A percentile compares a stretch with the other conserved stretches of the same genome.
Evolutionary conservation across 2,329 filamentous ascomycete species (phyloP).

Genomic region (Coleophoma crateriformis): DNA sequence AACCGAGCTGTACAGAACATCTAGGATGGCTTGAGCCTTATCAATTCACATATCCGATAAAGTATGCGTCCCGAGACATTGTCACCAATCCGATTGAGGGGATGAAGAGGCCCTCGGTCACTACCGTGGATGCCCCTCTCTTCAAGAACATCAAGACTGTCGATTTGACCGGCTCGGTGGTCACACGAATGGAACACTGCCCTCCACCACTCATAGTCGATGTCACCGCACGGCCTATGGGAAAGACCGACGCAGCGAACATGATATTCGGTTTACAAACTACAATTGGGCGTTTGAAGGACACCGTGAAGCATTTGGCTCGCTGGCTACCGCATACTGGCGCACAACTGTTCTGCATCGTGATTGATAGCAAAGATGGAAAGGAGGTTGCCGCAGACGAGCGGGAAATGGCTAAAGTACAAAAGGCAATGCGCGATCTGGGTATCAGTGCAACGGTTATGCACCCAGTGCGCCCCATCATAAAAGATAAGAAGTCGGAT

Average conservation of each 20-base stretch:
- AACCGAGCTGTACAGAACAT: conserved; percentile 13
- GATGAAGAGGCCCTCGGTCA: conserved; percentile 15
- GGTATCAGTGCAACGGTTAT: conserved; percentile 22
- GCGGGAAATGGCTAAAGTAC: conserved; percentile 16
- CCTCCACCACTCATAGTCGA: conserved; percentile 19
- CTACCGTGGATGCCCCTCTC: conserved; percentile 18
- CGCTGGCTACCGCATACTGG: conserved; percentile 24
- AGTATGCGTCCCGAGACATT: conserved; percentile 23
- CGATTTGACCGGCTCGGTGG: conserved; percentile 13
- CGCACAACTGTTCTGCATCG: conserved; percentile 21
- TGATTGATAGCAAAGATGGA: conserved; percentile 17
- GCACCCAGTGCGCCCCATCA: conserved; percentile 14
- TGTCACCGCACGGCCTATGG: conserved; percentile 11
- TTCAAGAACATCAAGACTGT: conserved; percentile 16
- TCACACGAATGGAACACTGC: conserved; percentile 12
- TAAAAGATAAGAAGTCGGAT: conserved; percentile 6
- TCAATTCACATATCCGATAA: conserved; percentile 20
- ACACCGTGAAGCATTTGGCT: conserved; percentile 22
- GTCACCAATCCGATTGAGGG: conserved; percentile 10
- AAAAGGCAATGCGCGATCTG: conserved; percentile 16
- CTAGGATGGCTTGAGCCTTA: conserved; percentile 22
- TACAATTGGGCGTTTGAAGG: conserved; percentile 20
- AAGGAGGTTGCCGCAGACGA: conserved; percentile 17
- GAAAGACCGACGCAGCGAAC: conserved; percentile 41
- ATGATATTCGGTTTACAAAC: conserved; percentile 39